phyloP scores from a whole-genome alignment of 768 basidiomycete genomes.

The Austroboletus eburneus region DNA sequence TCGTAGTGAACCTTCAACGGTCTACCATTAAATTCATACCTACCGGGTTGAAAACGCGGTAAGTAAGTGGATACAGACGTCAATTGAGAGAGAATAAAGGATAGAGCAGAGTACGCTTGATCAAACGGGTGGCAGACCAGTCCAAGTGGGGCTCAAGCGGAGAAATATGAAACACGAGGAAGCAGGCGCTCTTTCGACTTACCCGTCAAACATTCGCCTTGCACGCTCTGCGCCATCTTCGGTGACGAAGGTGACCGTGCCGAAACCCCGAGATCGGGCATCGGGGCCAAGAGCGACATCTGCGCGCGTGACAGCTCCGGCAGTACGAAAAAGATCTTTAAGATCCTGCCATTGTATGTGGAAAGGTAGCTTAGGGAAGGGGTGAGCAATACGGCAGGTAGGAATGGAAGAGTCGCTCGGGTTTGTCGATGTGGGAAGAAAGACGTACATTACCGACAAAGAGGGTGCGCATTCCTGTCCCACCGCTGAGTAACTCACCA shows the following conservation, averaged over 20 bases:
- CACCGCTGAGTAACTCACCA: conserved; percentile 27
- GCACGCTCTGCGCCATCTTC: conserved; percentile 83
- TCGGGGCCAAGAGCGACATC: conserved; percentile 87
- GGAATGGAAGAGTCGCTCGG: neutral
- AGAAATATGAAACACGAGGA: neutral
- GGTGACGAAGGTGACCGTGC: conserved; percentile 83
- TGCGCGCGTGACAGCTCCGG: conserved; percentile 85
- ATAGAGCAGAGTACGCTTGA: neutral
- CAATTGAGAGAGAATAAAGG: neutral
- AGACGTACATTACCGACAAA: conserved; percentile 85
- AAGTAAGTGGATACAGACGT: conserved; percentile 6
- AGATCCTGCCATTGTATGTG: conserved; percentile 98
- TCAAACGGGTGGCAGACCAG: neutral
- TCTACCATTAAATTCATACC: conserved; percentile 86
- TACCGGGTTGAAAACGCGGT: conserved; percentile 28
- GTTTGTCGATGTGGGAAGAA: conserved; percentile 5
- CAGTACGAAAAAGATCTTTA: conserved; percentile 91
- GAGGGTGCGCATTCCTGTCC: conserved; percentile 48
- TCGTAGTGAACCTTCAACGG: conserved; percentile 89
- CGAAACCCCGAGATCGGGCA: conserved; percentile 88
- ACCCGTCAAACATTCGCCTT: conserved; percentile 89
- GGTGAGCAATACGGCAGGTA: conserved; percentile 14
- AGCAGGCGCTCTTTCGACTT: conserved; percentile 24
- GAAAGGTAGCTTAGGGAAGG: conserved; percentile 68
- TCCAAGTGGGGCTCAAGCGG: no score